A percentile compares a stretch with the other conserved stretches of the same genome.
Conservation (phyloP, 2,329 filamentous ascomycete species). For the Cercospora janseana region DNA sequence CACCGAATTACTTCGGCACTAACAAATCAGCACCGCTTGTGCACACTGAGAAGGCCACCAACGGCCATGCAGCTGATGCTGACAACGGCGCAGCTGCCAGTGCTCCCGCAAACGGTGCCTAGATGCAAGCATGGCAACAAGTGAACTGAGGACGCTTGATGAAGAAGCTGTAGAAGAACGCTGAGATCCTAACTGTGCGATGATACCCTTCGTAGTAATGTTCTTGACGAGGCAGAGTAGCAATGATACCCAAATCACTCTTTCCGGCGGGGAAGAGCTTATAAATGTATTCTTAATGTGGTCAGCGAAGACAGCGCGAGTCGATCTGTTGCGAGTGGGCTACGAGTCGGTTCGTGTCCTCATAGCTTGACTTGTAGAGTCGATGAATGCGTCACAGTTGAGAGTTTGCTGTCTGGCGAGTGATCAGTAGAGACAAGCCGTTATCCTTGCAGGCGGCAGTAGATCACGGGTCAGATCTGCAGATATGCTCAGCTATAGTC, state of each 20-base stretch:
- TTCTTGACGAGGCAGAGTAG: background rate
- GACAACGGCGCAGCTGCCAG: background rate
- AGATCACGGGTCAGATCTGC: too few relatives aligned
- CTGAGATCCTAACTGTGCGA: too few relatives aligned
- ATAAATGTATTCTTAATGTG: background rate
- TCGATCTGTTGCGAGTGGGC: too few relatives aligned
- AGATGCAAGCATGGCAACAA: background rate
- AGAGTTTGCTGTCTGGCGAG: too few relatives aligned
- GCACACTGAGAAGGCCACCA: slow-evolving; percentile 10
- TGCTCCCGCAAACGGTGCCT: slow-evolving; percentile 1
- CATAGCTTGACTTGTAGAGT: too few relatives aligned
- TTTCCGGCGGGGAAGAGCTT: background rate
- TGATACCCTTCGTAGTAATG: slow-evolving; percentile 9
- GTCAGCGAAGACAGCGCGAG: background rate
- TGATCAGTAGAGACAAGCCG: too few relatives aligned
- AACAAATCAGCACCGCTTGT: background rate
- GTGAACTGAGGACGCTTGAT: background rate
- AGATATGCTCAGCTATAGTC: too few relatives aligned
- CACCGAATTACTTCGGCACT: slow-evolving; percentile 11
- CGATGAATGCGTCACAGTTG: too few relatives aligned
- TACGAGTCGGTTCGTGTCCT: too few relatives aligned
- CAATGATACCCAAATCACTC: slow-evolving; percentile 6
- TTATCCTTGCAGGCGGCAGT: too few relatives aligned
- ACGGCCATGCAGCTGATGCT: slow-evolving; percentile 9
- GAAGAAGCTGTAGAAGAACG: too few relatives aligned